These are phyloP conservation scores for Boletus fagicola DNA, from an alignment of 768 basidiomycete species.

Conservation along the genomic window DNA sequence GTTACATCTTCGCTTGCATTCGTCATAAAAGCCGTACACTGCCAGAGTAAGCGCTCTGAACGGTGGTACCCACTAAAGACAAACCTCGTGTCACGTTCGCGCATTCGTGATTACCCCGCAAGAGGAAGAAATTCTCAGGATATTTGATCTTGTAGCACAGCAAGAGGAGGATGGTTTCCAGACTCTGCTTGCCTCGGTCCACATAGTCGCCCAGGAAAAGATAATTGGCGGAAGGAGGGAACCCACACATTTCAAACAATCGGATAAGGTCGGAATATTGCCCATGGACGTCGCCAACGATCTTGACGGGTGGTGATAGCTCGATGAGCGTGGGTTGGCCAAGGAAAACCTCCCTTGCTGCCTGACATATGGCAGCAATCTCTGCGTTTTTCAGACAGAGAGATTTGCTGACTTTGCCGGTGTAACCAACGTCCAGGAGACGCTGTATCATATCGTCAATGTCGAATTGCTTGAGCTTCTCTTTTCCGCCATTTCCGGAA, in stretches of 20 bases:
- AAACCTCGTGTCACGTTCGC: conserved; percentile 97
- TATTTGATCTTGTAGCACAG: conserved; percentile 99
- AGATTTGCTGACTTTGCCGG: conserved; percentile 96
- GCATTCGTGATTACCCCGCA: conserved; percentile 98
- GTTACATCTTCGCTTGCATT: conserved; percentile 98
- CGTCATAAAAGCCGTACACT: conserved; percentile 99
- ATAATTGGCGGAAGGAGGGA: conserved; percentile 95
- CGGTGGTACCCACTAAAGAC: conserved; percentile 27
- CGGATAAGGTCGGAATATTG: conserved; percentile 99
- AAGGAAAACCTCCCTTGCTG: conserved; percentile 94
- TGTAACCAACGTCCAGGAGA: conserved; percentile 94
- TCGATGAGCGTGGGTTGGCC: conserved; percentile 96
- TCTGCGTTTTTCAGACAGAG: conserved; percentile 94
- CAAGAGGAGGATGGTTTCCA: conserved; percentile 95
- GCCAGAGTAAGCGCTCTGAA: conserved; percentile 16
- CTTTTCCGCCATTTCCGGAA: conserved; percentile 45
- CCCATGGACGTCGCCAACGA: conserved; percentile 98
- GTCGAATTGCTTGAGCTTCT: conserved; percentile 73
- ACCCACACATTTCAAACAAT: conserved; percentile 99
- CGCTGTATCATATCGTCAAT: conserved; percentile 98
- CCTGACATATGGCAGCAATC: conserved; percentile 90
- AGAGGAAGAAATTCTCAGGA: conserved; percentile 98
- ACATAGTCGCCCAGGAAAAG: conserved; percentile 99
- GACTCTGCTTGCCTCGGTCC: conserved; percentile 96
- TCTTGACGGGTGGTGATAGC: conserved; percentile 96